Evolutionary conservation across 305 asterid genomes (phyloP).

Genomic region (Fraxinus sp.): DNA sequence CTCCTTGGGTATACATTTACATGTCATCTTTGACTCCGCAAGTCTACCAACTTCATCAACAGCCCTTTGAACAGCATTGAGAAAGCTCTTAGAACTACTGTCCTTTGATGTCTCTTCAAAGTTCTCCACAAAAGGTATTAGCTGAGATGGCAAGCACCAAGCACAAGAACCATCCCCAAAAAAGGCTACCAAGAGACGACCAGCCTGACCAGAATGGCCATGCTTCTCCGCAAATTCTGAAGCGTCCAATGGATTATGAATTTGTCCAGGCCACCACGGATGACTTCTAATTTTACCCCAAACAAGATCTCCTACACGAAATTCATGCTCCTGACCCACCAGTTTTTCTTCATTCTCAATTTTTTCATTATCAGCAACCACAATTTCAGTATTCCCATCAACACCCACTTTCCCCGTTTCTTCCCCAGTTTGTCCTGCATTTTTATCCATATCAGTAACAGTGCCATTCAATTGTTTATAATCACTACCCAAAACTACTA

Average conservation of each 20-base stretch:
- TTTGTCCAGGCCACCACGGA: constrained; percentile 71
- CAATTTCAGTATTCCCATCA: neutral
- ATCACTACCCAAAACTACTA: neutral
- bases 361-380: neutral
- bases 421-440: constrained; percentile 9
- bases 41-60: constrained; percentile 41
- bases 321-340: constrained; percentile 24
- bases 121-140: constrained; percentile 46
- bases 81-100: constrained; percentile 32
- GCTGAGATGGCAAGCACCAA: constrained; percentile 58
- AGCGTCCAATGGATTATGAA: constrained; percentile 47
- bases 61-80: constrained; percentile 44
- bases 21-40: constrained; percentile 38
- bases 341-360: constrained; percentile 22
- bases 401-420: constrained; percentile 10
- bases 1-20: constrained; percentile 44
- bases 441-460: neutral
- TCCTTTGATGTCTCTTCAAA: constrained; percentile 37
- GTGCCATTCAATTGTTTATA: neutral
- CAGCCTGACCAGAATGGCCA: constrained; percentile 40
- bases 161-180: constrained; percentile 63
- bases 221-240: constrained; percentile 48
- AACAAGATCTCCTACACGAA: constrained; percentile 60
- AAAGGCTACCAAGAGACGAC: constrained; percentile 45
- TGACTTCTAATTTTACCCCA: constrained; percentile 58